Percentiles rank a stretch among this genome's conserved stretches.
These are phyloP conservation scores for Sarcocystis neurona DNA, from an alignment of 169 alveolate genomes.

Conservation along the genomic window DNA sequence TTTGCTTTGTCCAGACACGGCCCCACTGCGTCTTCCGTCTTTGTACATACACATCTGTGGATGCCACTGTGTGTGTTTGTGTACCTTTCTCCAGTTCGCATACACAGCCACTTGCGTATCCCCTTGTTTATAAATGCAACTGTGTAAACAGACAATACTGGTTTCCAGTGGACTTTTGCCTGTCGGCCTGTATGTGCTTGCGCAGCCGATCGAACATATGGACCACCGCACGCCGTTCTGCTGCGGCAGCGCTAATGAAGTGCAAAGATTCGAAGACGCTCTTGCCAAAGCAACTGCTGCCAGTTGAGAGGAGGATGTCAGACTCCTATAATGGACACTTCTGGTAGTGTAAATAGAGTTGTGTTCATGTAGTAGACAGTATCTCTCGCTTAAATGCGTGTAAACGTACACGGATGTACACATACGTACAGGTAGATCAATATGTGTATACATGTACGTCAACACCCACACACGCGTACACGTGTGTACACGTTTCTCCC, in stretches of 20 bases:
- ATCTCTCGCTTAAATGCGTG: neutral
- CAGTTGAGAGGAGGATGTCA: neutral
- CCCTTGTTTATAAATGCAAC: too few relatives aligned
- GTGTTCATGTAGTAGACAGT: neutral
- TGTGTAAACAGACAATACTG: too few relatives aligned
- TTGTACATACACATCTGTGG: too few relatives aligned
- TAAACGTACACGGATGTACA: neutral
- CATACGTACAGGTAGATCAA: neutral
- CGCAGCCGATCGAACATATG: slow-evolving; percentile 63
- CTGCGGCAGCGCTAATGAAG: slow-evolving; percentile 67
- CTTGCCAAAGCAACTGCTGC: neutral
- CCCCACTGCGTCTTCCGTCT: too few relatives aligned
- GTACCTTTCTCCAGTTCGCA: neutral
- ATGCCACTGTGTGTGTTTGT: too few relatives aligned
- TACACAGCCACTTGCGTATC: neutral
- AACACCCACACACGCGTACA: too few relatives aligned
- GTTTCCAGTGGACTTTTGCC: neutral
- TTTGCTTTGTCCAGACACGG: too few relatives aligned
- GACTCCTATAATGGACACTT: neutral
- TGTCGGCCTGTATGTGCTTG: neutral
- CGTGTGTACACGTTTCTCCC: too few relatives aligned
- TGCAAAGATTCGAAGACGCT: slow-evolving; percentile 35
- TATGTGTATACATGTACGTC: neutral
- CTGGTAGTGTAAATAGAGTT: neutral
- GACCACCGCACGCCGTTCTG: slow-evolving; percentile 68